Percentiles rank a stretch among this genome's conserved stretches.
These are phyloP conservation scores for Colletotrichum graminicola DNA, from an alignment of 2,329 filamentous ascomycete genomes.

Conservation along the genomic window DNA sequence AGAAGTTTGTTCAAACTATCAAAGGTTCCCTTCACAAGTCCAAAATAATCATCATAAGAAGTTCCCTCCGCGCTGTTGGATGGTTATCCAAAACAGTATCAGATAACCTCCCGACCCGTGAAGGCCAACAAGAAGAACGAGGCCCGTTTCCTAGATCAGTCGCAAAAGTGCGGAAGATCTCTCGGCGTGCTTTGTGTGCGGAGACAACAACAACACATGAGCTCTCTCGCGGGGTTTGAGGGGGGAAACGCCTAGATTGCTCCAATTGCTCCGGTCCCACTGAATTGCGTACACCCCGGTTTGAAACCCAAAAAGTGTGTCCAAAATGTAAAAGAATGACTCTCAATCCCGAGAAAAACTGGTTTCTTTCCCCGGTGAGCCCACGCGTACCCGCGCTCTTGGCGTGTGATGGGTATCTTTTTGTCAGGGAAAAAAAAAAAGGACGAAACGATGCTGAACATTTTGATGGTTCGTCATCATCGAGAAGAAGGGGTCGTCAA, in stretches of 20 bases:
- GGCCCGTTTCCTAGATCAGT: neutral
- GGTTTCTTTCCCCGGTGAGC: slow-evolving; percentile 6
- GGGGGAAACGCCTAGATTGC: slow-evolving; percentile 32
- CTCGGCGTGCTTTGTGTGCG: neutral
- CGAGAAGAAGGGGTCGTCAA: slow-evolving; percentile 27
- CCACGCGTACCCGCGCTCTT: slow-evolving; percentile 20
- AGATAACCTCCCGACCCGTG: neutral
- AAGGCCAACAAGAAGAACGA: neutral
- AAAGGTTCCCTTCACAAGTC: neutral
- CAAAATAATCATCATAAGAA: too few species aligned
- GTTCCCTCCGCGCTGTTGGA: neutral
- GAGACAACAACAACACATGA: neutral
- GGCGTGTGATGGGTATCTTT: slow-evolving; percentile 29
- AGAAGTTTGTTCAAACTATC: neutral
- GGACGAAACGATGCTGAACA: slow-evolving; percentile 20
- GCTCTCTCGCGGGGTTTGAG: slow-evolving; percentile 2
- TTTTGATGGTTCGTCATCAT: slow-evolving; percentile 16
- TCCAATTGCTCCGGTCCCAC: slow-evolving; percentile 33
- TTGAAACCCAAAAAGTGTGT: neutral
- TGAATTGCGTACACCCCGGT: slow-evolving; percentile 8
- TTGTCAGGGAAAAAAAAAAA: neutral
- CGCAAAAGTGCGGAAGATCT: too few species aligned
- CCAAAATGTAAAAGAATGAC: neutral
- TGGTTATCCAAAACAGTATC: neutral
- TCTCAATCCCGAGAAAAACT: slow-evolving; percentile 25